Conservation (phyloP, 768 basidiomycete species). For the Ramaria sp. region DNA sequence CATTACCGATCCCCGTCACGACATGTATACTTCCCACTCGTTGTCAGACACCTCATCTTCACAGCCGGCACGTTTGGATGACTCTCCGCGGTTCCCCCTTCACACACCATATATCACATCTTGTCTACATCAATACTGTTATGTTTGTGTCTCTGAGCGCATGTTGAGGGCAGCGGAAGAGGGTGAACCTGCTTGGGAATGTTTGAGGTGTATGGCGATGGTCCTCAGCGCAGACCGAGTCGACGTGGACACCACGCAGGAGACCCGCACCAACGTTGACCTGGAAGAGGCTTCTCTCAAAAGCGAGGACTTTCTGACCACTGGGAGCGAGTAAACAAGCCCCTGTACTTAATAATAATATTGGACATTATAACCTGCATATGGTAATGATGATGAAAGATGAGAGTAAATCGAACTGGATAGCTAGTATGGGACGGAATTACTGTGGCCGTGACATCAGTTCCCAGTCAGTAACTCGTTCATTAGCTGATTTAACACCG, state of each 20-base stretch:
- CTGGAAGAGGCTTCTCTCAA: conserved; percentile 52
- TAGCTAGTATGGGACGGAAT: too few relatives aligned
- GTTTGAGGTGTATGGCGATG: conserved; percentile 63
- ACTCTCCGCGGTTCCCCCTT: conserved; percentile 53
- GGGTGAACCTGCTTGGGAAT: conserved; percentile 60
- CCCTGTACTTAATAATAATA: background rate
- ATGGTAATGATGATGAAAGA: background rate
- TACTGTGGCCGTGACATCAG: background rate
- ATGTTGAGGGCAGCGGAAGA: conserved; percentile 68
- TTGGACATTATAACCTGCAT: background rate
- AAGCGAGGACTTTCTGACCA: conserved; percentile 33
- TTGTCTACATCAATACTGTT: conserved; percentile 86
- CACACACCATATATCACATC: conserved; percentile 75
- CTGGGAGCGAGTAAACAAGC: conserved; percentile 18
- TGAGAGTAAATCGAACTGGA: background rate
- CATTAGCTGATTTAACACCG: conserved; percentile 60
- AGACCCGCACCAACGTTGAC: conserved; percentile 31
- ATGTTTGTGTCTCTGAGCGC: conserved; percentile 81
- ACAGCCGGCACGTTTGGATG: conserved; percentile 15
- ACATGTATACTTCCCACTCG: conserved; percentile 12
- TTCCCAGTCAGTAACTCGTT: conserved; percentile 7
- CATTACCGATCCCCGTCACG: conserved; percentile 26
- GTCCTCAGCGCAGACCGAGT: conserved; percentile 59
- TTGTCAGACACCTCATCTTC: conserved; percentile 3
- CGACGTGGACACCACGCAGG: conserved; percentile 30